Percentiles rank a stretch among this genome's conserved stretches.
phyloP scores from a whole-genome alignment of 495 filamentous ascomycete genomes.

The Hypoxylon fragiforme region DNA sequence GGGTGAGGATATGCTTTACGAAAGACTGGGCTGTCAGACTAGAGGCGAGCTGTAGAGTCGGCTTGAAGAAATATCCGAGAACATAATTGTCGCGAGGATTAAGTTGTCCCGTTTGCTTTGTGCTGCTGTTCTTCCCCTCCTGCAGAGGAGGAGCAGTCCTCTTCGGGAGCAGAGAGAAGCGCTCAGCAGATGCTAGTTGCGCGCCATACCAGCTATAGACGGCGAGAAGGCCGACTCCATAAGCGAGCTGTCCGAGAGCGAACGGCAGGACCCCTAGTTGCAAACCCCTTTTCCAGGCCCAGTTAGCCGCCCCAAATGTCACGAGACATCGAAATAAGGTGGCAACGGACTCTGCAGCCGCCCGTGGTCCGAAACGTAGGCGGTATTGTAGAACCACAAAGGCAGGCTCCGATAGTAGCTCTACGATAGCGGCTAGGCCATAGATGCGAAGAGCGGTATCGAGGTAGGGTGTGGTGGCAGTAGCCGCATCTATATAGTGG shows the following conservation, averaged over 20 bases:
- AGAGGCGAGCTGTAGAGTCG: slow-evolving; percentile 66
- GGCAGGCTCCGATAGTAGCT: slow-evolving; percentile 80
- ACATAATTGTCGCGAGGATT: slow-evolving; percentile 46
- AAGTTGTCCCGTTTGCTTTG: slow-evolving; percentile 1
- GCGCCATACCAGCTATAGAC: slow-evolving; percentile 64
- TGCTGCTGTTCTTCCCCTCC: slow-evolving; percentile 2
- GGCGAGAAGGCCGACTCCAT: slow-evolving; percentile 65
- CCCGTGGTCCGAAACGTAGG: slow-evolving; percentile 76
- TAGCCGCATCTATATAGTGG: slow-evolving; percentile 52
- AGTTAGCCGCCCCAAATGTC: slow-evolving; percentile 68
- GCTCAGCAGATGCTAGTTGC: slow-evolving; percentile 45
- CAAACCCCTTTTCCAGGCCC: slow-evolving; percentile 48
- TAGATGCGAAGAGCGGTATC: slow-evolving; percentile 66
- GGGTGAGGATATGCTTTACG: slow-evolving; percentile 89
- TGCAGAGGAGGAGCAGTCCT: slow-evolving; percentile 17
- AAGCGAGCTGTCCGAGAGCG: slow-evolving; percentile 81
- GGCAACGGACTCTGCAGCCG: slow-evolving; percentile 75
- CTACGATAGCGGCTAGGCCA: slow-evolving; percentile 72
- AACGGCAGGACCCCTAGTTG: slow-evolving; percentile 82
- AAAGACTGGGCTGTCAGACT: slow-evolving; percentile 84
- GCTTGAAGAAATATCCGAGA: slow-evolving; percentile 65
- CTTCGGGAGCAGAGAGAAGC: slow-evolving; percentile 60
- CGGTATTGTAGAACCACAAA: slow-evolving; percentile 83
- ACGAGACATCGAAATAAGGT: slow-evolving; percentile 74
- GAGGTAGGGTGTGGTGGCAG: slow-evolving; percentile 63